Evolutionary conservation across 2,329 filamentous ascomycete genomes (phyloP), one percentile per base, ranked within the genome.

Genomic region (Zelopaecilomyces penicillatus): DNA sequence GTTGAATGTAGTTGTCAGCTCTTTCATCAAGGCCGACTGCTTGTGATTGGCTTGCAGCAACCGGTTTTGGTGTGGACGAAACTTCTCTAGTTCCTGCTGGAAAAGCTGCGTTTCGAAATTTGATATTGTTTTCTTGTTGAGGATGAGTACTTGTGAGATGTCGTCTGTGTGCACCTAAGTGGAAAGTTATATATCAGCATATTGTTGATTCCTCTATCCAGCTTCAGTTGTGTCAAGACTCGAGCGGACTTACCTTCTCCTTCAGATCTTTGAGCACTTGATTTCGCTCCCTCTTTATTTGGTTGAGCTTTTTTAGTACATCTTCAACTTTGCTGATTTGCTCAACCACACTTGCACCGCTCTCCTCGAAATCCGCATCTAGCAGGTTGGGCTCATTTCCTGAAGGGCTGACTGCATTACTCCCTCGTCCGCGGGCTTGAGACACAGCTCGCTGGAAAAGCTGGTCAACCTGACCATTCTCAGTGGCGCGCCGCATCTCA

Each of bases 241-340:
- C 12, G 37, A 31, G 19, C 2, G 30, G n/a, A 10, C 74, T 56
- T 65, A 94, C 93, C 82, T 95, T 97, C 53, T 97, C 90, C 65
- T 98, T 98, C 54, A 98, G 72, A 65, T 98, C 93, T 64, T 96
- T 97, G 52, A 98, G 67, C 35, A 96, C 87, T 66, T 96, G 90
- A 48, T 84, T 82, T 48, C 93, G 76, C 64, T 98, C 94, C 47
- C 87, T 78, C 70, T 97, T 97, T 56, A 98, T 83, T 33, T 95
- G 72, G 56, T 90, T 94, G 55, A 98, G 66, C 66, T 90, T 96
- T 69, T 90, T 88, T 51, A 98, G 68, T 41, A 95, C 77, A 32
- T 95, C 88, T 58, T 98, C 93, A 7, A 98, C 88, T 55, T 78
- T 82, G 43, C 78, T 75, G 55, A 98, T 91, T 66, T 98, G 93